Evolutionary conservation across 2,329 filamentous ascomycete genomes (phyloP), one percentile per base, ranked within the genome.

Genomic region (Diaporthe capsici): DNA sequence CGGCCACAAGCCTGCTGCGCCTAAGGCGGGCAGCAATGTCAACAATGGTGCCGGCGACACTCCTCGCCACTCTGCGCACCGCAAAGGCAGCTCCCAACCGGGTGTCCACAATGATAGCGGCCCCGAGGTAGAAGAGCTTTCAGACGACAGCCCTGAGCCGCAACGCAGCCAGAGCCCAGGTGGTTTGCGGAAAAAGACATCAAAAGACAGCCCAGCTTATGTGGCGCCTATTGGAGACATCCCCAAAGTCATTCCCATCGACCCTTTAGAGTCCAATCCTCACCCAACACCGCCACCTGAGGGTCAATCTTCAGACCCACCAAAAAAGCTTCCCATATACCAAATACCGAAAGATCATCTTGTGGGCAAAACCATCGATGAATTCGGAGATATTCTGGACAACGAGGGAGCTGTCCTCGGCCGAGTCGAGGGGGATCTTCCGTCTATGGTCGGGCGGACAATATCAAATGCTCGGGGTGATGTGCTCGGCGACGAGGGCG

Each of bases 341-440:
- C 72, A 79, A 10, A 78, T 77, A 20, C 72, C 81, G n/a, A 82
- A 81, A 42, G 76, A 78, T 12, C 79, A 80, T 25, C 84, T 90
- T 31, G 84, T 85, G 63, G 88, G 87, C 57, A 87, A 87, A 77
- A 84, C 80, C 53, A 84, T 90, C 34, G 88, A 90, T 76, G 88
- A 90, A 80, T 88, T 89, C 65, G 89, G 88, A 72, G 90, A 90
- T 80, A 84, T 90, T 44, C 80, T 90, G 22, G 87, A 88, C 75
- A 86, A 84, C 76, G 83, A 87, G 25, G 88, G 88, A 10, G 86
- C 85, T 49, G 87, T 90, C 4, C 84, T 90, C 3, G 89, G 88
- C 47, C 86, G 87, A 57, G 88, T 86, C 8, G 87, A 86, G 8
- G 89, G 89, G 9, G 89, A 90, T 79, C 82, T 91, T 34, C 89